Evolutionary conservation across 1,139 yeast species (phyloP), one percentile per base, ranked within the genome.

Genomic region (Yamadazyma spencermartinsiae): DNA sequence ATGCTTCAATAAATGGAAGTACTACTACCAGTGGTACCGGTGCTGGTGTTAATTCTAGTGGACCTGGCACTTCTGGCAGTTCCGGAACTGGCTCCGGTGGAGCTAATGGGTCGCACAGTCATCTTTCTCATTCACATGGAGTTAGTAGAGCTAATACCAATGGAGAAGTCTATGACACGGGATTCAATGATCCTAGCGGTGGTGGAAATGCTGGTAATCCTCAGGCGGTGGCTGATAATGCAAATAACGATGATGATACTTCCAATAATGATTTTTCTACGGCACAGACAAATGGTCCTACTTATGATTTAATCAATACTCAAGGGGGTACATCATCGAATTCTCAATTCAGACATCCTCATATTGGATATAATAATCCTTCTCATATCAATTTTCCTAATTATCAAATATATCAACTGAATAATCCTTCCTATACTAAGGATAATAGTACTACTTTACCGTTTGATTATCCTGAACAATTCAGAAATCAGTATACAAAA

Each of bases 401-500:
- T 27, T 38, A 37, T 37, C 46, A 42, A 31, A 27, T 40, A 36
- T 45, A 39, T 26, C 47, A 38, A 24, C 38, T 31, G 14, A 44
- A 31, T 15, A 41, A 35, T 28, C 38, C 36, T 13, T 14, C 28
- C 4, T 36, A 33, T 12, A 24, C 32, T 21, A 15, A 33, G 12
- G 25, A 13, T 7, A 37, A 41, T 19, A 33, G 37, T 15, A 21
- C 36, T 4, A 14, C 42, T 3, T 21, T 40, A 14, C 50, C 54
- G 2, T 56, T 46, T 37, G 63, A 58, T 33, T 61, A 61, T 34
- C 56, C 56, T 31, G 63, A 57, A 15, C 63, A 56, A 37, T 50
- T 60, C 33, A 43, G 65, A 29, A 56, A 54, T 15, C 63, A 56
- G 15, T 61, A 57, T 35, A 56, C 58, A 33, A 60, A 61, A 33